Conservation (phyloP, 495 filamentous ascomycete species). For the Neurospora sp. region DNA sequence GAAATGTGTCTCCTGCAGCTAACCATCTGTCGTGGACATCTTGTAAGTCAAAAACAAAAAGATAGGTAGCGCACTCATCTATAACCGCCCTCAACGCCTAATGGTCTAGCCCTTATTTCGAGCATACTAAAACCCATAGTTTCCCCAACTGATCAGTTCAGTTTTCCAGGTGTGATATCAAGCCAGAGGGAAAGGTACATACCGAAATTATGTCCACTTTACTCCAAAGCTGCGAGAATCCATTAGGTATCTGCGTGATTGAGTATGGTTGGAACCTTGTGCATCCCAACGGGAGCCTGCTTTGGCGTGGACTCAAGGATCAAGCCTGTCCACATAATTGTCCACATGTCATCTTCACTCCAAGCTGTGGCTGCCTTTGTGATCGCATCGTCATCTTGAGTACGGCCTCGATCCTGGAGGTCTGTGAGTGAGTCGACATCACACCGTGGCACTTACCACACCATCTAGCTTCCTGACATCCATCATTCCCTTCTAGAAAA, state of each 20-base stretch:
- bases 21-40: neutral
- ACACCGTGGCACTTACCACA: neutral
- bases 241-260: neutral
- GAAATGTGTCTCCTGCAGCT: neutral
- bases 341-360: neutral
- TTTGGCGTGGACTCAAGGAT: neutral
- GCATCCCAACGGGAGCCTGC: neutral
- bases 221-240: neutral
- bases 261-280: neutral
- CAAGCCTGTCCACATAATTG: neutral
- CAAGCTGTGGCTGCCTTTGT: neutral
- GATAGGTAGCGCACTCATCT: neutral
- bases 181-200: neutral
- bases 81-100: neutral
- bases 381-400: neutral
- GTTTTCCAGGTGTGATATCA: too few relatives aligned
- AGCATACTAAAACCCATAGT: too few relatives aligned
- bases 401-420: neutral
- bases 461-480: neutral
- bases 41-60: neutral
- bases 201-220: neutral
- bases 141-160: too few relatives aligned
- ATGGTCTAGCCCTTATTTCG: too few relatives aligned
- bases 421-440: too few relatives aligned
- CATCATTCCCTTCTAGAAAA: neutral